Conservation (phyloP, 1,139 yeast species). For the Yamadazyma epiphylla region DNA sequence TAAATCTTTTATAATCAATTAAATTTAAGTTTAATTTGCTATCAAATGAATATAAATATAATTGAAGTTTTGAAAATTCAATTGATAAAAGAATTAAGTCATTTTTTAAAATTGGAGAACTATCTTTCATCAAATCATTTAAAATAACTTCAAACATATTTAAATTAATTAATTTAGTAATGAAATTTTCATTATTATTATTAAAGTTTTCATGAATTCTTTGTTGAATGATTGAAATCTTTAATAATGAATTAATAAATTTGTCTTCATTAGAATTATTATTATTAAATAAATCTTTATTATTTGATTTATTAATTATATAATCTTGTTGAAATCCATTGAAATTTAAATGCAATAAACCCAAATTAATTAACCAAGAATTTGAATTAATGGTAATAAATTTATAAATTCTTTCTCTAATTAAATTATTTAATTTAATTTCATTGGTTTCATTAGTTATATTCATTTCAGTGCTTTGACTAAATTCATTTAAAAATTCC, state of each 20-base stretch:
- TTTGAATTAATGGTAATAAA: conserved; percentile 42
- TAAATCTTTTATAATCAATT: conserved; percentile 25
- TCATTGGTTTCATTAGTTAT: conserved; percentile 26
- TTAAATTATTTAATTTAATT: conserved; percentile 30
- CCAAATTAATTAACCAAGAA: conserved; percentile 42
- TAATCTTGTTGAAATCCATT: conserved; percentile 43
- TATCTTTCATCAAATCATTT: conserved; percentile 23
- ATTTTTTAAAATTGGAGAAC: conserved; percentile 16
- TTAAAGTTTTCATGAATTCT: conserved; percentile 40
- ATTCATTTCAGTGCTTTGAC: conserved; percentile 39
- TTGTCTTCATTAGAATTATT: conserved; percentile 18
- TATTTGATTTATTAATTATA: conserved; percentile 34
- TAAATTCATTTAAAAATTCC: conserved; percentile 42
- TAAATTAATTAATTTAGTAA: conserved; percentile 18
- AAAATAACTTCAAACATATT: conserved; percentile 44
- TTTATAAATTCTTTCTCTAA: conserved; percentile 44
- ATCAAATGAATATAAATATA: conserved; percentile 32
- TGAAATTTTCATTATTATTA: conserved; percentile 8
- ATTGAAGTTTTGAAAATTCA: conserved; percentile 39
- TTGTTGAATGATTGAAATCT: conserved; percentile 39
- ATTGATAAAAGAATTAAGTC: conserved; percentile 31
- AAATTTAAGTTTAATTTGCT: conserved; percentile 25
- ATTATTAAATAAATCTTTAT: conserved; percentile 18
- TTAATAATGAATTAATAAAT: conserved; percentile 37
- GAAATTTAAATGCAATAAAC: conserved; percentile 35